Conservation (phyloP, 371 early-diverging fungal species). For the Mortierella sp. region DNA sequence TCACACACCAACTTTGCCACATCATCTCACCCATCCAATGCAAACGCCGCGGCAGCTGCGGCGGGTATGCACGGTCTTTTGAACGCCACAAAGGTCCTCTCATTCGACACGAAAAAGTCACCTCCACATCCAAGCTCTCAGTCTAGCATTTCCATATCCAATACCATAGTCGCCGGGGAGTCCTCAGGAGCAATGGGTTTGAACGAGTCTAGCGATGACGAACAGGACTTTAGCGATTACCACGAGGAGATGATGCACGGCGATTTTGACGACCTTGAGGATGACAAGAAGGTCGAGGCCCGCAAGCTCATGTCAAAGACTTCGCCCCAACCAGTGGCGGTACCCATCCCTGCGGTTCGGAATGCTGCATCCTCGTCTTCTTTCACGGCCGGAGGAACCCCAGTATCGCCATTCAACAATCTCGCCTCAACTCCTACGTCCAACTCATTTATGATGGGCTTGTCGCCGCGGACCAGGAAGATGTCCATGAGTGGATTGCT, state of each 20-base stretch:
- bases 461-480: constrained; percentile 49
- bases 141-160: constrained; percentile 1
- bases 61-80: constrained; percentile 49
- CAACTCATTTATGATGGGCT: constrained; percentile 34
- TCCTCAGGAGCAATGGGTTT: not conserved
- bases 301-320: constrained; percentile 20
- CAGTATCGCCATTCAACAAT: constrained; percentile 39
- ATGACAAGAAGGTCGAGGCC: constrained; percentile 21
- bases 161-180: constrained; percentile 1
- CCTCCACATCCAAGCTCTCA: constrained; percentile 32
- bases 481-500: constrained; percentile 52
- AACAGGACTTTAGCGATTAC: constrained; percentile 64
- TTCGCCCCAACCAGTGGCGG: constrained; percentile 33
- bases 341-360: constrained; percentile 44
- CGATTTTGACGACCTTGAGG: constrained; percentile 57
- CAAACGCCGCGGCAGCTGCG: constrained; percentile 15
- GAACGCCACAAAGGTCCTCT: constrained; percentile 49
- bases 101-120: constrained; percentile 42
- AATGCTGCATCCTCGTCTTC: constrained; percentile 25
- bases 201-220: constrained; percentile 58
- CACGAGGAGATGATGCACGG: constrained; percentile 69
- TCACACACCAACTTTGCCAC: constrained; percentile 26
- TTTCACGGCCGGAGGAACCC: constrained; percentile 38
- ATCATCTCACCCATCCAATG: constrained; percentile 23
- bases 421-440: constrained; percentile 42